Evolutionary conservation across 257 asterid genomes (phyloP), one percentile per base, ranked within the genome.

Genomic region (Przewalskia tangutica): DNA sequence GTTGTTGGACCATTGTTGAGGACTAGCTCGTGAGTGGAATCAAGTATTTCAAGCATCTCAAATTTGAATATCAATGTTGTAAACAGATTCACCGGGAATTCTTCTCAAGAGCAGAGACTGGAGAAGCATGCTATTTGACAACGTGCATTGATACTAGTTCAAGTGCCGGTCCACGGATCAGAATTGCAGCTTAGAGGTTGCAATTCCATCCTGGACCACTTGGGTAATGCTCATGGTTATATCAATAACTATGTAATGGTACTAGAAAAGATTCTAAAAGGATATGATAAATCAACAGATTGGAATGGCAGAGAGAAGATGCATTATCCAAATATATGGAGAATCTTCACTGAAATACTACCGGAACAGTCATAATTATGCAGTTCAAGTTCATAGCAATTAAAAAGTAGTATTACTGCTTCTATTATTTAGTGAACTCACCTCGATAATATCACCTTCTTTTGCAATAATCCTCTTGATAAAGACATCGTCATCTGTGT

Each of bases 371-470:
- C 4, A 48, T 14, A 73, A 48, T 6, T 16, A 48, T 48, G 23
- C 79, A 48, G 79, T 48, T 73, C 79, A 73, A 73, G 44, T 23
- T 34, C 79, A 17, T 20, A 18, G 6, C 34, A 59, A 59, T 3
- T 59, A 8, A 8, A 40, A 17, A 36, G 8, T 48, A 71, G 60
- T 13, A 48, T 3, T 73, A 2, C 10, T 73, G 4, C 79, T 48
- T 73, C 44, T 48, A 12, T 48, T 23, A 73, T 48, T 20, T 1
- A 63, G 23, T 60, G 68, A 55, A 81, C 92, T 86, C 87, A 95
- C 98, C 83, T 91, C 97, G 55, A 95, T 97, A 60, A 34, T 85
- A 88, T 96, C 99, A 67, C 99, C 99, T 77, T 94, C 97, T 85
- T 84, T 92, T 0, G 98, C 99, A 38, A 96, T 97, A 80, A 96